phyloP scores from a whole-genome alignment of 1,284 basidiomycete species.

The Gymnopus androsaceus region DNA sequence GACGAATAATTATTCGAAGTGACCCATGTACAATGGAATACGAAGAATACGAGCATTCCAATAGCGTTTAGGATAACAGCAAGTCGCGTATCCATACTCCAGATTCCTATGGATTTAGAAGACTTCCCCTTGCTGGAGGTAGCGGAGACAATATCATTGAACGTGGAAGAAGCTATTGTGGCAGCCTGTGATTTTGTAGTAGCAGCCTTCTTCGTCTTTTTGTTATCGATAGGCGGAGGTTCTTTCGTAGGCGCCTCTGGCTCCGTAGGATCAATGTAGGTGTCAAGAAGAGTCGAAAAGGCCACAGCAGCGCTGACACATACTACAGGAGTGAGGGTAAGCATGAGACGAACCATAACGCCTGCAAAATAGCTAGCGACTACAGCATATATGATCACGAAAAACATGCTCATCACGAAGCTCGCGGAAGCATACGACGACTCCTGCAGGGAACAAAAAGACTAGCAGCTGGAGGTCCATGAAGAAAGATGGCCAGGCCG shows the following conservation, averaged over 20 bases:
- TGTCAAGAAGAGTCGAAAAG: conserved; percentile 86
- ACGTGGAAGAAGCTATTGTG: conserved; percentile 29
- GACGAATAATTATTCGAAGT: conserved; percentile 96
- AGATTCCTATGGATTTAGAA: conserved; percentile 63
- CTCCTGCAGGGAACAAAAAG: conserved; percentile 97
- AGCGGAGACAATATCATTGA: conserved; percentile 47
- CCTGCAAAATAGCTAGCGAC: conserved; percentile 98
- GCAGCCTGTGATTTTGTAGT: conserved; percentile 27
- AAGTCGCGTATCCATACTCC: conserved; percentile 82
- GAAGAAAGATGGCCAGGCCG: conserved; percentile 99
- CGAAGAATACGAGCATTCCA: conserved; percentile 85
- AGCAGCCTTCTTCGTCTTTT: conserved; percentile 59
- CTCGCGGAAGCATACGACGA: conserved; percentile 91
- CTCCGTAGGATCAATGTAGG: conserved; percentile 90
- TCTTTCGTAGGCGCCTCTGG: conserved; percentile 55
- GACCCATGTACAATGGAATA: conserved; percentile 96
- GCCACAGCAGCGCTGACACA: conserved; percentile 93
- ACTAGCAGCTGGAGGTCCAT: conserved; percentile 99
- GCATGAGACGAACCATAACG: conserved; percentile 98
- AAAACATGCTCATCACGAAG: conserved; percentile 96
- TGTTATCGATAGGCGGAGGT: conserved; percentile 51
- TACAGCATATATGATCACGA: conserved; percentile 97
- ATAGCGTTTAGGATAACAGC: conserved; percentile 79
- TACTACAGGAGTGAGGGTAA: conserved; percentile 89
- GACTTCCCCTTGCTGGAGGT: conserved; percentile 35